Conservation (phyloP, 352 stramenopile species). For the Aphanomyces stellatus region DNA sequence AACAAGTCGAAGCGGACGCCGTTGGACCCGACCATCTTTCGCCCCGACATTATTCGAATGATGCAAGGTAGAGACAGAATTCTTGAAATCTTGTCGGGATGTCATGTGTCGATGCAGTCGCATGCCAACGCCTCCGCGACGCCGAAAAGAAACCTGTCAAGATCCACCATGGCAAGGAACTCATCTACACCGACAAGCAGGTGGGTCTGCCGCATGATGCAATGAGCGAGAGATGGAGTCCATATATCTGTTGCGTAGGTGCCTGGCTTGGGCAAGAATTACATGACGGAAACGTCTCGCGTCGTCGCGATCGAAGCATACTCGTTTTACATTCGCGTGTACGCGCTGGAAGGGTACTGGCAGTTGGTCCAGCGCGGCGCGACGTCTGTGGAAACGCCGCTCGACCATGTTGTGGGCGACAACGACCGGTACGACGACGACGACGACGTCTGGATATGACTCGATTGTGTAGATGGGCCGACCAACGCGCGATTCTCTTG, state of each 20-base stretch:
- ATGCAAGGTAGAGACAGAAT: constrained; percentile 82
- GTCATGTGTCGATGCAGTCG: too few species aligned
- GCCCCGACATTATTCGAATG: constrained; percentile 58
- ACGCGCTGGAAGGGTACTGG: constrained; percentile 52
- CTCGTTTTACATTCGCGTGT: constrained; percentile 78
- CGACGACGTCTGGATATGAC: background rate
- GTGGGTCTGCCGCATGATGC: too few species aligned
- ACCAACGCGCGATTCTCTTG: constrained; percentile 12
- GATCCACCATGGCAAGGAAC: constrained; percentile 33
- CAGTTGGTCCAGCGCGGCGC: constrained; percentile 22
- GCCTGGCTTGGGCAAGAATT: constrained; percentile 71
- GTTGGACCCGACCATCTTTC: constrained; percentile 58
- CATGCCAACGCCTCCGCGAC: constrained; percentile 29
- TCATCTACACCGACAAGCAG: constrained; percentile 69
- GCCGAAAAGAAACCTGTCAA: constrained; percentile 34
- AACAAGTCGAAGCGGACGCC: constrained; percentile 62
- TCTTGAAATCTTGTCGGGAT: too few species aligned
- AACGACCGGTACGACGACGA: background rate
- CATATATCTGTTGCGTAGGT: background rate
- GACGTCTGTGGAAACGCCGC: background rate
- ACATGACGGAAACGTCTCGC: constrained; percentile 64
- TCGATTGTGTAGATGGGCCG: constrained; percentile 4
- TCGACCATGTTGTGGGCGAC: background rate
- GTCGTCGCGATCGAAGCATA: constrained; percentile 54
- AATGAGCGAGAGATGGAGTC: background rate